These are phyloP conservation scores for Cyclospora cayetanensis DNA, from an alignment of 169 alveolate species.

Conservation along the genomic window DNA sequence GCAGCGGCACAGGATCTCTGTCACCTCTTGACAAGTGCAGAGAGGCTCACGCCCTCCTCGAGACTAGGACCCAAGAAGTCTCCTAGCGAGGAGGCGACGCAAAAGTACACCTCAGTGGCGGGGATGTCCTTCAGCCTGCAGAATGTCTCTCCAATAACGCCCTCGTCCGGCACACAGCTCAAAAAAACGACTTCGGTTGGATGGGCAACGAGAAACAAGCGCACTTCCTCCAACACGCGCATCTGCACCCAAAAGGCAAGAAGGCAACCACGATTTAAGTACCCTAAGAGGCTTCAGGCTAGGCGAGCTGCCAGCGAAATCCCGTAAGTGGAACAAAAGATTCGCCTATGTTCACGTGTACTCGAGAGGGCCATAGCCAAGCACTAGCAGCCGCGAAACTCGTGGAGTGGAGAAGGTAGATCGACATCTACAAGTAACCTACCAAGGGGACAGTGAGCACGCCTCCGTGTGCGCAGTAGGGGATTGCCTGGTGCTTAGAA, in stretches of 20 bases:
- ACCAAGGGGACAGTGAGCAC: slow-evolving; percentile 66
- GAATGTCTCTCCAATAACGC: slow-evolving; percentile 31
- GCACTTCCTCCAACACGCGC: slow-evolving; percentile 29
- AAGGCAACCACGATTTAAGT: too few species aligned
- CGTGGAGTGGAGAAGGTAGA: too few species aligned
- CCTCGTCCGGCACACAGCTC: slow-evolving; percentile 42
- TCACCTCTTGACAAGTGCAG: not conserved
- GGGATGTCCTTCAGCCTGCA: not conserved
- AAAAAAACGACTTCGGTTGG: slow-evolving; percentile 15
- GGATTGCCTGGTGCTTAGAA: not conserved
- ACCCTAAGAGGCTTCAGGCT: too few species aligned
- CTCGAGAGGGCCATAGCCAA: too few species aligned
- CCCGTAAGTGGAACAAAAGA: too few species aligned
- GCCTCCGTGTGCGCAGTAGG: slow-evolving; percentile 66
- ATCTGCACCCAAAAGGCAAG: slow-evolving; percentile 21
- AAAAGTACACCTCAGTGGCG: slow-evolving; percentile 11
- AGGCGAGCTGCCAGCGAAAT: too few species aligned
- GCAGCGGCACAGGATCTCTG: not conserved
- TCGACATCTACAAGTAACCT: not conserved
- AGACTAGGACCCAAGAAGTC: slow-evolving; percentile 4
- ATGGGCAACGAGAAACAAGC: not conserved
- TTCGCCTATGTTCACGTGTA: too few species aligned
- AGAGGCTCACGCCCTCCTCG: not conserved
- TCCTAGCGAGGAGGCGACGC: not conserved
- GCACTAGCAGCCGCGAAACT: too few species aligned